Evolutionary conservation across 352 stramenopile species (phyloP).

Genomic region (Phytophthora ramorum): DNA sequence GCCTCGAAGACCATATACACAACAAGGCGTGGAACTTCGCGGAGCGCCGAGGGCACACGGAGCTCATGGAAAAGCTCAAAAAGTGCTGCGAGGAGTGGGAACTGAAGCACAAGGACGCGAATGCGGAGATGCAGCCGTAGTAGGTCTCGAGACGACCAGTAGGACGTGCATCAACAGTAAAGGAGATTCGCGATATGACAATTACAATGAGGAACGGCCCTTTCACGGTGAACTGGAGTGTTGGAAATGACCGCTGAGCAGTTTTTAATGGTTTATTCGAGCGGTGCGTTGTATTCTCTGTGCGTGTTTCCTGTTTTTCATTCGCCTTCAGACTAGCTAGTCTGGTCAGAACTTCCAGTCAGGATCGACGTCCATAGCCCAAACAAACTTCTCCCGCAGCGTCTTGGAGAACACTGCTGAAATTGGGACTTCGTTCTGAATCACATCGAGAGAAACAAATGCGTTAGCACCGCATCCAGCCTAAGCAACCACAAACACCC

Average conservation of each 20-base stretch:
- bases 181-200: neutral
- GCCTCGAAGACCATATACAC: slow-evolving; percentile 54
- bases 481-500: slow-evolving; percentile 56
- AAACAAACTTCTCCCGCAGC: slow-evolving; percentile 99
- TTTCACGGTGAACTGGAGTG: slow-evolving; percentile 2
- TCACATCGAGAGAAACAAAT: slow-evolving; percentile 10
- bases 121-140: slow-evolving; percentile 24
- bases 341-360: slow-evolving; percentile 95
- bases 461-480: neutral
- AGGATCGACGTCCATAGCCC: slow-evolving; percentile 98
- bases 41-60: slow-evolving; percentile 65
- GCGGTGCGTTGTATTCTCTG: neutral
- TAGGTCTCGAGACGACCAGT: neutral
- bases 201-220: slow-evolving; percentile 1
- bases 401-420: slow-evolving; percentile 99
- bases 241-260: slow-evolving; percentile 11
- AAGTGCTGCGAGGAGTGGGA: slow-evolving; percentile 74
- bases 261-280: slow-evolving; percentile 35
- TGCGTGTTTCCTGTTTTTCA: neutral
- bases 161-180: neutral
- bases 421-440: slow-evolving; percentile 95
- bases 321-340: neutral
- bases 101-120: slow-evolving; percentile 28
- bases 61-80: slow-evolving; percentile 77
- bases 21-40: slow-evolving; percentile 78